These are phyloP conservation scores for Peterozyma toletana DNA, from an alignment of 805 yeast species.

Conservation along the genomic window DNA sequence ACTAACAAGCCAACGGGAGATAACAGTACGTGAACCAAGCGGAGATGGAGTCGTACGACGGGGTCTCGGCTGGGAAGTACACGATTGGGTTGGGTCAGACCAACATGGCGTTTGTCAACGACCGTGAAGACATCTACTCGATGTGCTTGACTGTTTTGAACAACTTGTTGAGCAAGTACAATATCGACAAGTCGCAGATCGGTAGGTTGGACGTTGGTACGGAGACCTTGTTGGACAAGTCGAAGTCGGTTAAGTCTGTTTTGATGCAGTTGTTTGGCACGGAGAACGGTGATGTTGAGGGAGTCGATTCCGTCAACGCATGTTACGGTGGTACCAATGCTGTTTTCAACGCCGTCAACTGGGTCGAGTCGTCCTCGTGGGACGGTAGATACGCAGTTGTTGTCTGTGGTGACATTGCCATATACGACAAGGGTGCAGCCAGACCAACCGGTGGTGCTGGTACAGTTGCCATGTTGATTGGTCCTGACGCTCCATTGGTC, in stretches of 20 bases:
- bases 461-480: conserved; percentile 87
- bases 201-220: conserved; percentile 99
- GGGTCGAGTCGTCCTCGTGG: conserved; percentile 96
- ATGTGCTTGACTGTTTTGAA: conserved; percentile 84
- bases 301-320: conserved; percentile 92
- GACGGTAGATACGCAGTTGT: conserved; percentile 98
- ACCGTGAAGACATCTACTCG: conserved; percentile 95
- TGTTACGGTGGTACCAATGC: conserved; percentile 99
- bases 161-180: conserved; percentile 70
- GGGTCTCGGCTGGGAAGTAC: conserved; percentile 89
- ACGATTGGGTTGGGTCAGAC: conserved; percentile 99
- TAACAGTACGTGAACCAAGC: conserved; percentile 69
- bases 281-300: conserved; percentile 87
- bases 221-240: conserved; percentile 92
- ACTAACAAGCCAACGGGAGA: background rate
- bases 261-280: conserved; percentile 83
- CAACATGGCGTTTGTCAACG: conserved; percentile 95
- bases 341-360: conserved; percentile 84
- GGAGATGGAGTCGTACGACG: conserved; percentile 79
- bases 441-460: conserved; percentile 99
- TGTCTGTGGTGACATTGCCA: conserved; percentile 96
- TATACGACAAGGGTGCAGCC: conserved; percentile 94
- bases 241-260: conserved; percentile 93
- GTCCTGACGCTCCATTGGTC: conserved; percentile 96
- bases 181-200: conserved; percentile 70